A percentile compares a stretch with the other conserved stretches of the same genome.
Evolutionary conservation across 805 yeast genomes (phyloP).

Genomic region (Phaffomyces antillensis): DNA sequence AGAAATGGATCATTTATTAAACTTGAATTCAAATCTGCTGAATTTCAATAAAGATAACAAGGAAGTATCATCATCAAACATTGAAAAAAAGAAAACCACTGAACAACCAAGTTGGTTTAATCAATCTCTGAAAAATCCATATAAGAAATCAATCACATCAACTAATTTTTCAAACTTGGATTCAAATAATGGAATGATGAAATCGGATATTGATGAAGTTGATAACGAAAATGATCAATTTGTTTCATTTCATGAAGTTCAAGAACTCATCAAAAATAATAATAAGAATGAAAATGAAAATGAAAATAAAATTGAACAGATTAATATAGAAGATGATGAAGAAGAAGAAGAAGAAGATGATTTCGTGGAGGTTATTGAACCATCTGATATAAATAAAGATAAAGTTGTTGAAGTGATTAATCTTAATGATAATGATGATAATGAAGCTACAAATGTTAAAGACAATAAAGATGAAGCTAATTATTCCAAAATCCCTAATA

Average conservation of each 20-base stretch:
- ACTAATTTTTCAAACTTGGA: neutral
- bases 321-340: neutral
- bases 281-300: too few relatives aligned
- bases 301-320: slow-evolving; percentile 1
- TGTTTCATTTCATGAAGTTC: slow-evolving; percentile 44
- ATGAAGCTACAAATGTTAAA: neutral
- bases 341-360: neutral
- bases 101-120: slow-evolving; percentile 7
- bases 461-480: neutral
- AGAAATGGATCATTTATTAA: slow-evolving; percentile 17
- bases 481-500: neutral
- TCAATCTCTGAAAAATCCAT: neutral
- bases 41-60: neutral
- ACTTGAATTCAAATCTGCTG: neutral
- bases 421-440: neutral
- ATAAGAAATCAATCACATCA: neutral
- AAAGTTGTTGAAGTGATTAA: slow-evolving; percentile 3
- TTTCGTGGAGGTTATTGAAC: too few relatives aligned
- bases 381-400: too few relatives aligned
- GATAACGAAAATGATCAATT: slow-evolving; percentile 33
- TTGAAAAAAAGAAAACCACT: neutral
- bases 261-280: slow-evolving; percentile 21
- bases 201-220: too few relatives aligned
- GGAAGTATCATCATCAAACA: neutral
- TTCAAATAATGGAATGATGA: neutral